Conservation (phyloP, 306 rosid genomes). For the Albizia julibrissin region DNA sequence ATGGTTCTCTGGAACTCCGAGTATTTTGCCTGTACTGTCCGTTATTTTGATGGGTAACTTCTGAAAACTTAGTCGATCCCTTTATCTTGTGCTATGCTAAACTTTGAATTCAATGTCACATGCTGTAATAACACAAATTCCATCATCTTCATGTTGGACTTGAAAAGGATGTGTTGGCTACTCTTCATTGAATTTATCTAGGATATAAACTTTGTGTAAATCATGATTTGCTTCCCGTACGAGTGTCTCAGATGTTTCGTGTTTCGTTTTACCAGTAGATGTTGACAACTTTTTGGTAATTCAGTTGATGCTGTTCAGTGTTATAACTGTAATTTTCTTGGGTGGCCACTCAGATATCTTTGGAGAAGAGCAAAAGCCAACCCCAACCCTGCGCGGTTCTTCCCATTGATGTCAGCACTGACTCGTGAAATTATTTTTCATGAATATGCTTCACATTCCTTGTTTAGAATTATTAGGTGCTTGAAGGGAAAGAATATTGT, state of each 20-base stretch:
- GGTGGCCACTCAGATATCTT: constrained; percentile 62
- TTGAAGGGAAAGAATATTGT: constrained; percentile 3
- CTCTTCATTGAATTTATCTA: constrained; percentile 5
- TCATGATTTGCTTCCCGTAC: constrained; percentile 12
- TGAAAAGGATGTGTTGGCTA: neutral
- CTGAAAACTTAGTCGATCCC: neutral
- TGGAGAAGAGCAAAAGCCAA: constrained; percentile 63
- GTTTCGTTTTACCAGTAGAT: neutral
- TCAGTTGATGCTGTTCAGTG: constrained; percentile 16
- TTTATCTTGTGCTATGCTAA: neutral
- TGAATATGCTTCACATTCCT: constrained; percentile 36
- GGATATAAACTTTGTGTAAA: neutral
- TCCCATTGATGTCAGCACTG: constrained; percentile 34
- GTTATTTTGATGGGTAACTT: neutral
- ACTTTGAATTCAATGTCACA: neutral
- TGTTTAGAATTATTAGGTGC: constrained; percentile 39
- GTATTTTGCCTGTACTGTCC: neutral
- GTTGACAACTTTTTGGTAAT: constrained; percentile 3
- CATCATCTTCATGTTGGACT: constrained; percentile 26
- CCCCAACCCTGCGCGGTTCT: constrained; percentile 37
- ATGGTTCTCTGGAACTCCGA: constrained; percentile 4
- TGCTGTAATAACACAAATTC: neutral
- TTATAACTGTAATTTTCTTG: constrained; percentile 25
- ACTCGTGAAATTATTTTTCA: constrained; percentile 40
- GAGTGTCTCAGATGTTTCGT: neutral